phyloP scores from a whole-genome alignment of 2,329 filamentous ascomycete genomes.

The Fusarium anthophilum region DNA sequence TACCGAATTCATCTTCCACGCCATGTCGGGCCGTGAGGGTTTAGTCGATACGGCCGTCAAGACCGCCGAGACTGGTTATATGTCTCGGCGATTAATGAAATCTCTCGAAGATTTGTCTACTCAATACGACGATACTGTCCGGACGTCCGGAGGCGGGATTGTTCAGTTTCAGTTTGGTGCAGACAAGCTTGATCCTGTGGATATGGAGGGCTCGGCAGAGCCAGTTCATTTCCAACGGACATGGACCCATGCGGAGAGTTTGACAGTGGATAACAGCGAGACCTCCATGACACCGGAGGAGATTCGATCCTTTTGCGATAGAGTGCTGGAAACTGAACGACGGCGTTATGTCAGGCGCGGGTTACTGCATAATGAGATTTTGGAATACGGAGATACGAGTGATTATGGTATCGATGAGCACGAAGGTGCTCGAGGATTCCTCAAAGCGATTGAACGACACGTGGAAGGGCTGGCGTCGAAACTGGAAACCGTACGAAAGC shows the following conservation, averaged over 20 bases:
- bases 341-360: slow-evolving; percentile 30
- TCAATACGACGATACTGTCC: slow-evolving; percentile 92
- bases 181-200: slow-evolving; percentile 92
- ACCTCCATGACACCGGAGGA: slow-evolving; percentile 77
- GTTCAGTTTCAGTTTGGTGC: slow-evolving; percentile 98
- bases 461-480: slow-evolving; percentile 70
- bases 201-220: slow-evolving; percentile 95
- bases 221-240: slow-evolving; percentile 94
- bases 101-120: slow-evolving; percentile 94
- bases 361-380: slow-evolving; percentile 55
- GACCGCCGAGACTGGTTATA: slow-evolving; percentile 98
- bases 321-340: slow-evolving; percentile 72
- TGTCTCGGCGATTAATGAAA: slow-evolving; percentile 98
- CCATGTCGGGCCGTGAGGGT: slow-evolving; percentile 98
- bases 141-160: slow-evolving; percentile 86
- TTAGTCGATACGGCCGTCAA: slow-evolving; percentile 98
- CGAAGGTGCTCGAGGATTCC: slow-evolving; percentile 84
- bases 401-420: slow-evolving; percentile 78
- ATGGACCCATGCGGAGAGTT: slow-evolving; percentile 80
- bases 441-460: slow-evolving; percentile 80
- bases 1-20: slow-evolving; percentile 97
- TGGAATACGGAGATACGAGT: slow-evolving; percentile 72
- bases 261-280: slow-evolving; percentile 84
- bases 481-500: slow-evolving; percentile 63
- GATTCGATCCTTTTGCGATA: slow-evolving; percentile 73